Evolutionary conservation across 2,329 filamentous ascomycete genomes (phyloP), one percentile per base, ranked within the genome.

Genomic region (Aspergillus costaricaensis): DNA sequence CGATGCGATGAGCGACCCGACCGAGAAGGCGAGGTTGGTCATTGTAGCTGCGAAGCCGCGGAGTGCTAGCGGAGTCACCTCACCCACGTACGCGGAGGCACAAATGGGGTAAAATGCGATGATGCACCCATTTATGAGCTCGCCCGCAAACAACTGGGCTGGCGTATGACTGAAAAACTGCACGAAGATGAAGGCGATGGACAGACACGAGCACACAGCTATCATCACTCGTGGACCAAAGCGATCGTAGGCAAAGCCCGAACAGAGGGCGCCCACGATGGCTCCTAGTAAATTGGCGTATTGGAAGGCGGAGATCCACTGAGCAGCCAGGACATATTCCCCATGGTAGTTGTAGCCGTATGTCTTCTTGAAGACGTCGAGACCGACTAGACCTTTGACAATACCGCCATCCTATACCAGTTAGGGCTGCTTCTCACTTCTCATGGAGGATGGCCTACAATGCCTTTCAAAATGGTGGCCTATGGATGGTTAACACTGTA

Each of bases 151-250:
- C 2, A 88, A 77, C 12, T 83, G 81, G 7, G 79, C 68, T 12
- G 87, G 77, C 0, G 81, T 83, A 2, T 81, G 80, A 12, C 85
- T 84, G 66, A 87, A 88, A 76, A 88, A 87, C 64, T 87, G 85
- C 58, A 88, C 82, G 69, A 87, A 88, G 59, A 88, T 81, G 43
- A 87, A 81, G 1, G 74, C 79, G 12, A 80, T 79, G 8, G 72
- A 73, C 12, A 65, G 27, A 8, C 63, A 39, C 0, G 65, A 72
- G 57, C 70, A 73, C 23, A 63, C 55, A 10, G 64, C 64, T 36
- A 73, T 64, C 63, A 70, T 70, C 17, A 60, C 41, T 5, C 69
- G 65, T 0, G 69, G 69, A 1, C 72, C 72, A n/a, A 74, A 68
- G 14, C 66, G 66, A 14, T 72, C 69, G 43, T 70, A 69, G 3